A percentile compares a stretch with the other conserved stretches of the same genome.
Evolutionary conservation across 345 rosid genomes (phyloP).

Genomic region (Salix udensis): DNA sequence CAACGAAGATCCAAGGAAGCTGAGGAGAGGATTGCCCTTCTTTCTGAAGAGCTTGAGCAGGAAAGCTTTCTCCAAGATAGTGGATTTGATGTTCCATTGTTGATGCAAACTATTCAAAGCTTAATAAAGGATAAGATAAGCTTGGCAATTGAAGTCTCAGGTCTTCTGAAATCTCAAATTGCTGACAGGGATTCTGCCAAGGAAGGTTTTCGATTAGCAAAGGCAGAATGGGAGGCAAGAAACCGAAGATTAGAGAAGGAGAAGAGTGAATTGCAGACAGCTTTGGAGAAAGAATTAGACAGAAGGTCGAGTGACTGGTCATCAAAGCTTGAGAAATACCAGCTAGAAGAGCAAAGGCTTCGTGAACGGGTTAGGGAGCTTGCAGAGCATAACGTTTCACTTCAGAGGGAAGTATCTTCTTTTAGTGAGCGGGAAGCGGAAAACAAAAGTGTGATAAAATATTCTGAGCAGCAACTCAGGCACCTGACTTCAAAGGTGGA

Average conservation of each 20-base stretch:
- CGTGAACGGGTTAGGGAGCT: constrained; percentile 93
- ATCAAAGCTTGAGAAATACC: constrained; percentile 73
- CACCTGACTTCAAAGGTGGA: constrained; percentile 54
- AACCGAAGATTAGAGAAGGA: constrained; percentile 66
- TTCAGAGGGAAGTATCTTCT: constrained; percentile 77
- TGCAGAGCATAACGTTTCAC: constrained; percentile 92
- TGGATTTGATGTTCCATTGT: constrained; percentile 57
- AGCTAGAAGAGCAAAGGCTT: constrained; percentile 80
- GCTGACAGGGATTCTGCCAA: constrained; percentile 57
- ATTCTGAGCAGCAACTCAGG: constrained; percentile 55
- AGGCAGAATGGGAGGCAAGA: constrained; percentile 53
- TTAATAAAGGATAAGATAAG: constrained; percentile 61
- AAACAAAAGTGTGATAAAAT: constrained; percentile 47
- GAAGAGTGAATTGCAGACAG: constrained; percentile 69
- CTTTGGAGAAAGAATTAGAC: constrained; percentile 90
- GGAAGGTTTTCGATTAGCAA: constrained; percentile 55
- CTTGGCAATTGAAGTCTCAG: constrained; percentile 70
- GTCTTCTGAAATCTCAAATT: constrained; percentile 58
- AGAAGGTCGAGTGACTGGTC: constrained; percentile 97
- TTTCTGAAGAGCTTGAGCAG: constrained; percentile 66
- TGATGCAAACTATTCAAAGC: constrained; percentile 54
- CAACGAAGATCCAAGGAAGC: constrained; percentile 64
- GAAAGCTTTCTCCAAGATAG: constrained; percentile 49
- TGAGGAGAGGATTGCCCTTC: constrained; percentile 57
- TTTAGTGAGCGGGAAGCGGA: constrained; percentile 67